A percentile compares a stretch with the other conserved stretches of the same genome.
Conservation (phyloP, 371 early-diverging fungal species). For the Mortierella sp. region DNA sequence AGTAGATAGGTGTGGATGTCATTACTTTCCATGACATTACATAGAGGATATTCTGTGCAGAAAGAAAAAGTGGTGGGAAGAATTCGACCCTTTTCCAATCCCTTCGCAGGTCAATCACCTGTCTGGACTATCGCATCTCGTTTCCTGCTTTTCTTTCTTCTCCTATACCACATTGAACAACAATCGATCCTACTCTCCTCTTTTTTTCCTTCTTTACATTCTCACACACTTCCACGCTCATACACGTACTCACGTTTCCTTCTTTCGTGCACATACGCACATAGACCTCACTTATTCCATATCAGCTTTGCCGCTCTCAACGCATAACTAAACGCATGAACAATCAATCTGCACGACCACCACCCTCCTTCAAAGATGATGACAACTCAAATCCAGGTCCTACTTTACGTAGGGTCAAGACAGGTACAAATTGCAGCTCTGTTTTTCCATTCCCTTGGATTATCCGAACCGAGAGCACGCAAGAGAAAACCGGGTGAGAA, state of each 20-base stretch:
- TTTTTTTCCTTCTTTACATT: not conserved
- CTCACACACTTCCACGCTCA: not conserved
- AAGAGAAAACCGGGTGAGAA: not conserved
- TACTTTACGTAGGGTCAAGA: constrained; percentile 19
- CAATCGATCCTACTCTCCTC: not conserved
- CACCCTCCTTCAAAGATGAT: constrained; percentile 8
- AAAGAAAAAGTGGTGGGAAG: not conserved
- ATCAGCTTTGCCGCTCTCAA: not conserved
- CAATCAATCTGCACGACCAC: not conserved
- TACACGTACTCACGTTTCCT: not conserved
- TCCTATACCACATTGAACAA: not conserved
- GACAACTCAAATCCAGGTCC: constrained; percentile 27
- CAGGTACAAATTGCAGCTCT: constrained; percentile 2
- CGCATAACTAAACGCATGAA: not conserved
- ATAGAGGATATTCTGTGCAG: not conserved
- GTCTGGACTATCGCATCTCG: not conserved
- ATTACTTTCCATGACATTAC: not conserved
- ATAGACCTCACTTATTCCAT: not conserved
- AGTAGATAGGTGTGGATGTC: not conserved
- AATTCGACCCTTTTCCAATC: not conserved
- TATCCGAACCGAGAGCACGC: not conserved
- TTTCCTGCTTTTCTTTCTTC: not conserved
- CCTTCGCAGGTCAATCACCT: not conserved
- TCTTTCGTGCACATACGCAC: not conserved
- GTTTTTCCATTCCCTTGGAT: not conserved